Conservation (phyloP, 2,329 filamentous ascomycete genomes). For the Ambrosiella cleistominuta region DNA sequence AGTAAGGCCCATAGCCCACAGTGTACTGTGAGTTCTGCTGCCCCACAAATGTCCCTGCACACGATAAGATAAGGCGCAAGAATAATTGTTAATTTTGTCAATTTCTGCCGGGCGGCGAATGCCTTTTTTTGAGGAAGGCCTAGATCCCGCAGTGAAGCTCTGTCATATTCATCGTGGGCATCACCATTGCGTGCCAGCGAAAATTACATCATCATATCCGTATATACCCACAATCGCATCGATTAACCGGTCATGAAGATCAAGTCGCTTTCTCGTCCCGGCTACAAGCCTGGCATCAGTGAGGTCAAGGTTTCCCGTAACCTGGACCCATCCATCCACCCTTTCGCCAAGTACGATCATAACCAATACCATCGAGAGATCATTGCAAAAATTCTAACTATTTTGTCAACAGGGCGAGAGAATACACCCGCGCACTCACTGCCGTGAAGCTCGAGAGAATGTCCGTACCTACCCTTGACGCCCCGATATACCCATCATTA, state of each 20-base stretch:
- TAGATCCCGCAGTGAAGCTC: not conserved
- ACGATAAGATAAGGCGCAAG: conserved; percentile 9
- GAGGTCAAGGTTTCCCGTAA: conserved; percentile 49
- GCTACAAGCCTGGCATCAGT: conserved; percentile 49
- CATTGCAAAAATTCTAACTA: conserved; percentile 3
- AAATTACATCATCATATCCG: not conserved
- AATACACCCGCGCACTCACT: conserved; percentile 44
- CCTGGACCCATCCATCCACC: conserved; percentile 71
- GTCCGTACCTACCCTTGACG: conserved; percentile 32
- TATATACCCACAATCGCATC: not conserved
- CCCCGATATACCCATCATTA: not conserved
- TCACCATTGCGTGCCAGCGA: not conserved
- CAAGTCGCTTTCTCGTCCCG: conserved; percentile 49
- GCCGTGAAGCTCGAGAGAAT: conserved; percentile 87
- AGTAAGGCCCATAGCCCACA: not conserved
- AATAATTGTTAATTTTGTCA: not conserved
- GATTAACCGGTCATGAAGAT: conserved; percentile 29
- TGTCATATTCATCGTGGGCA: not conserved
- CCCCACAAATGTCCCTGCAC: not conserved
- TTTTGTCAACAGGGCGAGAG: conserved; percentile 45
- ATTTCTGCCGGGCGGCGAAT: conserved; percentile 13
- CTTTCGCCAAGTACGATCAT: conserved; percentile 37
- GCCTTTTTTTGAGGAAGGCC: conserved; percentile 9
- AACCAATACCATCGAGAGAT: not conserved
- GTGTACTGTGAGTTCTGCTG: not conserved